phyloP scores from a whole-genome alignment of 1,139 yeast species.

The Nakaseomyces sp. region DNA sequence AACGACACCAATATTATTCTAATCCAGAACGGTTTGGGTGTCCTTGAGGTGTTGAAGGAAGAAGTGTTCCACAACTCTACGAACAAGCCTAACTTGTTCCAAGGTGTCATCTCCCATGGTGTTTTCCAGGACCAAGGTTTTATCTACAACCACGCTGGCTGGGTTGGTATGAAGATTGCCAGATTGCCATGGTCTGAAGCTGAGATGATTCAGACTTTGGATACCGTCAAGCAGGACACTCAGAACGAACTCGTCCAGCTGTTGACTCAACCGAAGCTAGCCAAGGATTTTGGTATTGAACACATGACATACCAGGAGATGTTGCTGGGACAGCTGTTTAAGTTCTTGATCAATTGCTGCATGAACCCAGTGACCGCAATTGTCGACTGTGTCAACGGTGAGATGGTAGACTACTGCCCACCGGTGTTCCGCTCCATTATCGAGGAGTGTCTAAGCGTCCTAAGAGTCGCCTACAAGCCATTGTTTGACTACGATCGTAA shows the following conservation, averaged over 20 bases:
- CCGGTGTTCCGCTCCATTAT: constrained; percentile 42
- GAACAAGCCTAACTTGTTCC: constrained; percentile 50
- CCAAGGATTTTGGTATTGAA: constrained; percentile 36
- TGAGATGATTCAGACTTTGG: constrained; percentile 19
- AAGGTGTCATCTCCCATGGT: constrained; percentile 81
- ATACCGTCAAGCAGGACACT: constrained; percentile 13
- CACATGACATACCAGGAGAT: constrained; percentile 47
- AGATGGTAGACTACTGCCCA: constrained; percentile 38
- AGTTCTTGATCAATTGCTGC: constrained; percentile 69
- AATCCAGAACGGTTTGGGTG: constrained; percentile 86
- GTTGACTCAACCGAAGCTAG: constrained; percentile 24
- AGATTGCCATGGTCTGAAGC: constrained; percentile 32
- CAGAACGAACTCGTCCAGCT: constrained; percentile 23
- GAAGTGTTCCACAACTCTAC: constrained; percentile 47
- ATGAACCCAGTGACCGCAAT: constrained; percentile 78
- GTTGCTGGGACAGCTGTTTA: constrained; percentile 57
- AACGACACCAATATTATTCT: constrained; percentile 53
- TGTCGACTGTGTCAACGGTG: constrained; percentile 69
- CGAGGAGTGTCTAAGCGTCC: constrained; percentile 39
- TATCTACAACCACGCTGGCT: constrained; percentile 55
- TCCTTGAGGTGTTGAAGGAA: constrained; percentile 45
- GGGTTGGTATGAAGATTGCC: constrained; percentile 51
- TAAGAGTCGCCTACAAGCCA: constrained; percentile 27
- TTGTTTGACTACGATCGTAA: constrained; percentile 25
- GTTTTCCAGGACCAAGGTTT: constrained; percentile 37